A percentile compares a stretch with the other conserved stretches of the same genome.
Evolutionary conservation across 768 basidiomycete species (phyloP).

Genomic region (Tricholoma bakamatsutake): DNA sequence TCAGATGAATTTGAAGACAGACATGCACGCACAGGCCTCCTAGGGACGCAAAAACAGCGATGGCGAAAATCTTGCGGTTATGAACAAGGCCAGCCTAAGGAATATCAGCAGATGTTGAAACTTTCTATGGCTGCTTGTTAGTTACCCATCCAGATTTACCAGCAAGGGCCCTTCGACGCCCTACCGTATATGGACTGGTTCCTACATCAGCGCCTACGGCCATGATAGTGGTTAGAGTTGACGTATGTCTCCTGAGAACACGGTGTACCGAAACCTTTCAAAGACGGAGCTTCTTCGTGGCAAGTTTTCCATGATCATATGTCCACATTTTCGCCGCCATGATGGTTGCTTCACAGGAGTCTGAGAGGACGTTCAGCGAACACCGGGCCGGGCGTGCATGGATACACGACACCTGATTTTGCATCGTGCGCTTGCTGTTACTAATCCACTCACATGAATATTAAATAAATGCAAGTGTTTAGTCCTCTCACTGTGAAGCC

Average conservation of each 20-base stretch:
- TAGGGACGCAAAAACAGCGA: constrained; percentile 73
- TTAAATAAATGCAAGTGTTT: no score
- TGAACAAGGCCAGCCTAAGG: constrained; percentile 54
- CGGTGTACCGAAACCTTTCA: constrained; percentile 1
- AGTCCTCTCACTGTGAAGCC: no score
- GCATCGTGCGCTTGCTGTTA: no score
- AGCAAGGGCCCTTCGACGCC: constrained; percentile 47
- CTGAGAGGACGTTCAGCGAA: no score
- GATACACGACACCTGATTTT: no score
- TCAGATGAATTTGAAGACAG: background rate
- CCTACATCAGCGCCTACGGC: constrained; percentile 35
- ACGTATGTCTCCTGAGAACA: no score
- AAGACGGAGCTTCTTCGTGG: background rate
- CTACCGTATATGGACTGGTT: constrained; percentile 27
- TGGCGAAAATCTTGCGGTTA: constrained; percentile 59
- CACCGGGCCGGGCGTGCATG: no score
- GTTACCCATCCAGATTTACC: constrained; percentile 66
- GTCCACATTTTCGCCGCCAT: no score
- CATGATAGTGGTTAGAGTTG: constrained; percentile 24
- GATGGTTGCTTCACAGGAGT: no score
- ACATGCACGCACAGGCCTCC: constrained; percentile 57
- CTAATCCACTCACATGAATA: no score
- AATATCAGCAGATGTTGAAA: constrained; percentile 1
- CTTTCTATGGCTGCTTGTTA: constrained; percentile 4
- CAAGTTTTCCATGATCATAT: background rate